Evolutionary conservation across 2,329 filamentous ascomycete genomes (phyloP).

Genomic region (Phialophora tarda): DNA sequence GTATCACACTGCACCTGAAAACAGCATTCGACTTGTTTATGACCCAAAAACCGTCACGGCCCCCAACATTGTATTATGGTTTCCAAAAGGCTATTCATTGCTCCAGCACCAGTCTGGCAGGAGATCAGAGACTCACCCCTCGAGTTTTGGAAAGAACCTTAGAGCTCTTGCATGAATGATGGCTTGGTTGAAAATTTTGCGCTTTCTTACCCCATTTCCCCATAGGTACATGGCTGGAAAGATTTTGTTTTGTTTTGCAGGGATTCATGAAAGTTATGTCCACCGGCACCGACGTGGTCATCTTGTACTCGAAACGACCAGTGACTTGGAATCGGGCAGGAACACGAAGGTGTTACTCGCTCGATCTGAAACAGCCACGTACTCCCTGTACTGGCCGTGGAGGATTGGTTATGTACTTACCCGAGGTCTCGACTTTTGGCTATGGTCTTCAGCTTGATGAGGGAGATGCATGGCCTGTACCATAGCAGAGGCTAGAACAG

Average conservation of each 20-base stretch:
- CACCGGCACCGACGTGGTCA: conserved; percentile 9
- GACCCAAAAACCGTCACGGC: conserved; percentile 29
- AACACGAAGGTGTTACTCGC: conserved; percentile 11
- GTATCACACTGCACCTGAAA: conserved; percentile 29
- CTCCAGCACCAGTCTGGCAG: conserved; percentile 37
- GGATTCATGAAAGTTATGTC: conserved; percentile 13
- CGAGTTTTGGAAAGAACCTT: conserved; percentile 23
- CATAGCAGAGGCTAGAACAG: conserved; percentile 28
- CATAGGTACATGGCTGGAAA: conserved; percentile 11
- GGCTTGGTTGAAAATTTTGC: conserved; percentile 25
- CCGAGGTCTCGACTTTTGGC: conserved; percentile 24
- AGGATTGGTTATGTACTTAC: conserved; percentile 30
- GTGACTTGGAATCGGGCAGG: conserved; percentile 16
- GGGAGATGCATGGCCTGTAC: conserved; percentile 27
- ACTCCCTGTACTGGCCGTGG: conserved; percentile 17
- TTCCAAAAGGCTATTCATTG: conserved; percentile 23
- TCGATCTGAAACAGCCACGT: conserved; percentile 8
- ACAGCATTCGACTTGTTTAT: conserved; percentile 30
- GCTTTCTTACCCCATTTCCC: conserved; percentile 19
- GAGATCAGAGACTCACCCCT: conserved; percentile 24
- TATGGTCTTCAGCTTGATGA: conserved; percentile 9
- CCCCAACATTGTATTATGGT: conserved; percentile 34
- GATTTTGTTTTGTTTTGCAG: conserved; percentile 11
- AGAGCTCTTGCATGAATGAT: conserved; percentile 32
- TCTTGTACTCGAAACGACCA: conserved; percentile 18